Base-by-base conservation (phyloP, 768 basidiomycete species). In the Termitomyces sp. region DNA sequence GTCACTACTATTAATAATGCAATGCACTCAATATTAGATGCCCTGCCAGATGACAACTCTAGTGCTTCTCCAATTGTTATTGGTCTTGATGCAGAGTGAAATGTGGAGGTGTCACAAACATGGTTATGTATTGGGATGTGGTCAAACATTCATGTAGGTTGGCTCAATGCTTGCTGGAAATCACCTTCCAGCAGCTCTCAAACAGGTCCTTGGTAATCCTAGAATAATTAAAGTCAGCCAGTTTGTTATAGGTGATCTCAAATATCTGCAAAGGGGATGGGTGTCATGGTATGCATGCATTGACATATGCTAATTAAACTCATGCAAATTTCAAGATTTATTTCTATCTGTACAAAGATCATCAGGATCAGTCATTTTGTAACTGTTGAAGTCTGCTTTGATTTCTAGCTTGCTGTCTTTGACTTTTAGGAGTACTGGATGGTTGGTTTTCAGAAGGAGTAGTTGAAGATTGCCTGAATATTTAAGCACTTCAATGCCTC, bases 71-170 rank as follows among this genome's bases (percentile, higher is more conserved):
- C 27, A n/a, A 31, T 59, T 18, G 61, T 64, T 4, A 55, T 69
- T 24, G 66, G 64, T 3, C 63, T 65, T 56, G 63, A 67, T 47
- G 31, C 62, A 0, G 65, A 69, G 49, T 70, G 65, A 65, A 71
- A 71, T 54, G 64, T 69, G 4, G 59, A 65, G 14, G 20, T 42
- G 2, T 42, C 41, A 42, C 41, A n/a, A 42, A 42, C n/a, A 42
- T 20, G 41, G 20, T 1, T 42, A 42, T 22, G 20, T 42, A 0
- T 22, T 9, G 10, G 41, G 41, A 42, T 9, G 4, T 4, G 41
- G 41, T 12, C 41, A 42, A 42, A 42, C 41, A 20, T n/a, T n/a
- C n/a, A n/a, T n/a, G n/a, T 42, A 42, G 41, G 22, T 42, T 22
- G 20, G 41, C 20, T 42, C 41, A 42, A 42, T 42, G 41, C 41